phyloP scores from a whole-genome alignment of 2,329 filamentous ascomycete species.

The Eutypella sp. region DNA sequence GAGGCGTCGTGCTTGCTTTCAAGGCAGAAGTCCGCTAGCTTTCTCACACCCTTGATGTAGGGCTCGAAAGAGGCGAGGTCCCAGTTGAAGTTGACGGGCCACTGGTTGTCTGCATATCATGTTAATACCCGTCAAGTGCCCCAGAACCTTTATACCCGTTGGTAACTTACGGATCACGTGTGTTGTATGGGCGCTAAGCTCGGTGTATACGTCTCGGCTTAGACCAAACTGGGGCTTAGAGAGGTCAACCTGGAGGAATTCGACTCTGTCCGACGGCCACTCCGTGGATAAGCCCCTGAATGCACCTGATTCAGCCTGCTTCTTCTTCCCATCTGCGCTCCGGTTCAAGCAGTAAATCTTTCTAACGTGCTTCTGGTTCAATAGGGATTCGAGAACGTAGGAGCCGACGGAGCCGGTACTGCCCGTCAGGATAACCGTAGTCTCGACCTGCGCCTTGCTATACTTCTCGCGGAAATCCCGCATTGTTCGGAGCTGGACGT shows the following conservation, averaged over 20 bases:
- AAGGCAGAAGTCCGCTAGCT: constrained; percentile 24
- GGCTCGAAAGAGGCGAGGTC: constrained; percentile 26
- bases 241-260: constrained; percentile 12
- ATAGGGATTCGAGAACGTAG: constrained; percentile 33
- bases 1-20: constrained; percentile 2
- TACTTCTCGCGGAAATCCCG: constrained; percentile 13
- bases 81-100: constrained; percentile 34
- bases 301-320: constrained; percentile 6
- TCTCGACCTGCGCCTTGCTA: constrained; percentile 6
- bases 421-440: constrained; percentile 34
- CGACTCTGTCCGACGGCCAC: constrained; percentile 3
- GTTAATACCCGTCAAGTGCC: neutral
- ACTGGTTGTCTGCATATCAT: constrained; percentile 28
- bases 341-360: constrained; percentile 14
- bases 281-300: constrained; percentile 6
- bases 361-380: constrained; percentile 17
- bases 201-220: constrained; percentile 2
- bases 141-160: neutral
- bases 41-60: constrained; percentile 32
- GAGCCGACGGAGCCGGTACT: constrained; percentile 35
- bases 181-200: constrained; percentile 3
- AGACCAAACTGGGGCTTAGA: constrained; percentile 7
- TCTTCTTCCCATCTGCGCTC: constrained; percentile 8
- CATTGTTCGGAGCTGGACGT: constrained; percentile 1
- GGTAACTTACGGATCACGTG: constrained; percentile 6